Conservation (phyloP, 2,329 filamentous ascomycete species). For the Ampelomyces quisqualis region DNA sequence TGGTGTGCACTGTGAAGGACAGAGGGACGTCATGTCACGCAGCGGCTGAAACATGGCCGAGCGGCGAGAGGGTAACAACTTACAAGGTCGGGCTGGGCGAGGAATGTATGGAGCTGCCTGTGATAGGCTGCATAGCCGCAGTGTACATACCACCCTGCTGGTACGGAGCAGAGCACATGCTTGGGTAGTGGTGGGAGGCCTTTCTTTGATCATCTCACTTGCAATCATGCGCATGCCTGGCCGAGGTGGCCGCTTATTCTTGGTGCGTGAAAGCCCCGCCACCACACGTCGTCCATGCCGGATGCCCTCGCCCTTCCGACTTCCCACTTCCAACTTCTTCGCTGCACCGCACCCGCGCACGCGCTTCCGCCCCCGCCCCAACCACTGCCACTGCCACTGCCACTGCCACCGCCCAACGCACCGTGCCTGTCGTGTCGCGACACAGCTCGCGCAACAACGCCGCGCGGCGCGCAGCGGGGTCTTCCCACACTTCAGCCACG, state of each 20-base stretch:
- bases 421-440: slow-evolving; percentile 11
- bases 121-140: slow-evolving; percentile 13
- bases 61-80: slow-evolving; percentile 8
- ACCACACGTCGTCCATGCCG: too few relatives aligned
- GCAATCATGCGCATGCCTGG: too few relatives aligned
- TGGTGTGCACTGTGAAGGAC: slow-evolving; percentile 1
- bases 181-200: slow-evolving; percentile 5
- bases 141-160: too few relatives aligned
- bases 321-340: slow-evolving; percentile 6
- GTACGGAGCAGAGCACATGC: too few relatives aligned
- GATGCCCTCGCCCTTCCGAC: too few relatives aligned
- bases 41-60: slow-evolving; percentile 7
- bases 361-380: slow-evolving; percentile 11
- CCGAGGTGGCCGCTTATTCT: too few relatives aligned
- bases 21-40: slow-evolving; percentile 12
- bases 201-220: slow-evolving; percentile 23
- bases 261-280: too few relatives aligned
- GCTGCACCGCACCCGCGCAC: slow-evolving; percentile 5
- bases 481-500: slow-evolving; percentile 8
- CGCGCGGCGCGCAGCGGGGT: slow-evolving; percentile 15
- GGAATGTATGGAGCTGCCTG: slow-evolving; percentile 8
- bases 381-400: slow-evolving; percentile 41
- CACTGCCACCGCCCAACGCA: background rate
- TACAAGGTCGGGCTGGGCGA: slow-evolving; percentile 4
- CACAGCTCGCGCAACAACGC: slow-evolving; percentile 11